Conservation (phyloP, 768 basidiomycete genomes). For the Agaricus subrufescens region DNA sequence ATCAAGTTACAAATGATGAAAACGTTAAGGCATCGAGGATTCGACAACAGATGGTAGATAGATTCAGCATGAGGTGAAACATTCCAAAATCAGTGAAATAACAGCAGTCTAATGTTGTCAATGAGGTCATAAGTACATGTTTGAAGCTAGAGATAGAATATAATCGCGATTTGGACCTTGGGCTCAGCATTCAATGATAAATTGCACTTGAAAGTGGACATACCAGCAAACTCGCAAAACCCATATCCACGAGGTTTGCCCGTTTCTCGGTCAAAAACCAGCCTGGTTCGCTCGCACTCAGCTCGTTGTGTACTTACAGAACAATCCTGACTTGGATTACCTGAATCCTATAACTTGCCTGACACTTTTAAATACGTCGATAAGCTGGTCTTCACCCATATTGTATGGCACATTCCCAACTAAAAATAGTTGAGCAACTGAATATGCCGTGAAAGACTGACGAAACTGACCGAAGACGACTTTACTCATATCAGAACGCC, state of each 20-base stretch:
- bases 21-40: background rate
- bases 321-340: constrained; percentile 30
- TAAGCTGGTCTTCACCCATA: constrained; percentile 85
- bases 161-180: constrained; percentile 10
- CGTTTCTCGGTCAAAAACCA: constrained; percentile 89
- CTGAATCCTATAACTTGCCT: constrained; percentile 88
- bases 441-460: background rate
- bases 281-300: constrained; percentile 34
- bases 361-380: constrained; percentile 84
- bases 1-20: background rate
- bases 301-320: background rate
- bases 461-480: constrained; percentile 62
- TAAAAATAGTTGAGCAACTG: constrained; percentile 17
- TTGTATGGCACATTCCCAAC: constrained; percentile 91
- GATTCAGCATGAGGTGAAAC: background rate
- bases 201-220: constrained; percentile 30
- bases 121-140: background rate
- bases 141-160: background rate
- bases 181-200: constrained; percentile 16
- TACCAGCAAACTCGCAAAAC: constrained; percentile 91
- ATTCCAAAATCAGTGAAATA: constrained; percentile 4
- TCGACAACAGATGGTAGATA: constrained; percentile 1
- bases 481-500: constrained; percentile 35
- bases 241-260: constrained; percentile 94
- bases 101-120: background rate